Base-by-base conservation (phyloP, 2,329 filamentous ascomycete genomes). In the Fusarium ramigenum region DNA sequence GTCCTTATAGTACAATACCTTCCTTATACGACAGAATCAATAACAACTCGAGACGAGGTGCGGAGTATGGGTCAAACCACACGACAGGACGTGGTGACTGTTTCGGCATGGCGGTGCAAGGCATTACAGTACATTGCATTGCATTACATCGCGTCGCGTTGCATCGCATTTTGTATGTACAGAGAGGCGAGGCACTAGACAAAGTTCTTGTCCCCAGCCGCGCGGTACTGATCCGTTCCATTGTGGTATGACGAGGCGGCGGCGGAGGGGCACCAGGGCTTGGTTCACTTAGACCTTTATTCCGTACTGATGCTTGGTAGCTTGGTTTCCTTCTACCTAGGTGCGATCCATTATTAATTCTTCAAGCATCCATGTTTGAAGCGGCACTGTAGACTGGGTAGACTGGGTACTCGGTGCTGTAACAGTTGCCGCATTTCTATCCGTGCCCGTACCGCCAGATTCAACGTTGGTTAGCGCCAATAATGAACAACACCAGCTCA, bases 221-320 rank as follows among this genome's bases (percentile, higher is more conserved):
- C 56, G 69, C 64, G 64, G 60, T 65, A 72, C 70, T 54, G 32
- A 37, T 63, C 36, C 23, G 32, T 21, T 50, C 43, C 43, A 46
- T 46, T 30, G 50, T 54, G 43, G 57, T 59, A 72, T 66, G 64
- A 72, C 64, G 70, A 72, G 40, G 70, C 44, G 70, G 64, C 69
- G 56, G 64, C 42, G 65, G 59, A 50, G 44, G 62, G 58, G 23
- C 23, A 47, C n/a, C 21, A 66, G 46, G 47, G 53, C 32, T 53
- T 59, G 43, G 47, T 46, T 50, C 52, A 54, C 56, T 25, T 50
- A 52, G 61, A 68, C 36, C 39, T 37, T 11, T 30, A 30, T 4
- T 28, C 28, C 28, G 28, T 34, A 43, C 28, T 50, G 10, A 50
- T 53, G 50, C 42, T 50, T 58, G 44, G 46, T 58, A 34, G 32